Evolutionary conservation across 768 basidiomycete genomes (phyloP).

Genomic region (Amanita phalloides): DNA sequence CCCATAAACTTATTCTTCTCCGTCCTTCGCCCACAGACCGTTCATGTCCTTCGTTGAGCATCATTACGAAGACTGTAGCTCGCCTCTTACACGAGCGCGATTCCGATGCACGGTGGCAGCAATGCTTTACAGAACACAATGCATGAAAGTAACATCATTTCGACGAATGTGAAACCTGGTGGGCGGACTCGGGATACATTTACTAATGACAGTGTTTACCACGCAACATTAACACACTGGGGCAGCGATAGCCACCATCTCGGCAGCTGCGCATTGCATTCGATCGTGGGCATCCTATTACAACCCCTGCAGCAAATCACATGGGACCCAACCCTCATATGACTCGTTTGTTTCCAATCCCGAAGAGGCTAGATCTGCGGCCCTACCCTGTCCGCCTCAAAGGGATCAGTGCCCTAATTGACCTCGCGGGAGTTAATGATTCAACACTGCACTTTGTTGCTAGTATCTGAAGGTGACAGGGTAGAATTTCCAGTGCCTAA

Average conservation of each 20-base stretch:
- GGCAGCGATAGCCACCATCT: too few species aligned
- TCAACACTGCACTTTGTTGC: constrained; percentile 5
- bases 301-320: constrained; percentile 2
- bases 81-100: constrained; percentile 3
- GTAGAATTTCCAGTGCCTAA: constrained; percentile 2
- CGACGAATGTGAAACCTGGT: not conserved
- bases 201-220: not conserved
- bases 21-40: too few species aligned
- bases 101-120: not conserved
- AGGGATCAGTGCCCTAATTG: constrained; percentile 4
- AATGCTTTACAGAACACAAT: constrained; percentile 3
- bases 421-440: constrained; percentile 5
- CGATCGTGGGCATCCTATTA: constrained; percentile 4
- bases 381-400: not conserved
- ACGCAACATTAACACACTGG: constrained; percentile 2
- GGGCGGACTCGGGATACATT: constrained; percentile 1
- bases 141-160: constrained; percentile 6
- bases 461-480: constrained; percentile 4
- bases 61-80: constrained; percentile 2
- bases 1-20: too few species aligned
- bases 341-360: constrained; percentile 8
- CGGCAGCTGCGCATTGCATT: constrained; percentile 4
- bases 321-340: constrained; percentile 6
- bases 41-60: too few species aligned
- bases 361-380: constrained; percentile 1